Percentiles rank a stretch among this genome's conserved stretches.
Evolutionary conservation across 305 asterid genomes (phyloP).

Genomic region (Fraxinus greggii): DNA sequence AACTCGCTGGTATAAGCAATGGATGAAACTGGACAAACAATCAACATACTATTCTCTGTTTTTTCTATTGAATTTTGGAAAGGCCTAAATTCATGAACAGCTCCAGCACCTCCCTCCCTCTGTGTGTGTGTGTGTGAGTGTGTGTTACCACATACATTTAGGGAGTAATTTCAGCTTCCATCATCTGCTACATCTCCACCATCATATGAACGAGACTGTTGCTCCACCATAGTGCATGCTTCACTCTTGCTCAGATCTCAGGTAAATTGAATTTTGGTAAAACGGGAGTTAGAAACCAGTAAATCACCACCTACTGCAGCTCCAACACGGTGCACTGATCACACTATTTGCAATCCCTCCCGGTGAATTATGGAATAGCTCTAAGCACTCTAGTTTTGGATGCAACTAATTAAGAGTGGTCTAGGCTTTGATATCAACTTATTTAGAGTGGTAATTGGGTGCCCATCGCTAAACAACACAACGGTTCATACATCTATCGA

Average conservation of each 20-base stretch:
- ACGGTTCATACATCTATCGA: neutral
- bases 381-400: neutral
- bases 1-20: neutral
- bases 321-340: neutral
- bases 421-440: neutral
- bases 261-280: neutral
- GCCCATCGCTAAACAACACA: neutral
- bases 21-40: neutral
- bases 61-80: neutral
- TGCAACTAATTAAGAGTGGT: neutral
- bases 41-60: neutral
- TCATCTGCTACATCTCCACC: neutral
- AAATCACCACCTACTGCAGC: slow-evolving; percentile 1
- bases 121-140: neutral
- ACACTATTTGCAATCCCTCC: neutral
- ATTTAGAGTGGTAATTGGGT: neutral
- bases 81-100: neutral
- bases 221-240: neutral
- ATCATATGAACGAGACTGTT: neutral
- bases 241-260: neutral
- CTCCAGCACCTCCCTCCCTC: neutral
- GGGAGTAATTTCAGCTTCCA: neutral
- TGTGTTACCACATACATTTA: neutral
- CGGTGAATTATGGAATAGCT: neutral
- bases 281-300: neutral